These are phyloP conservation scores for Penicillium sclerotiorum DNA, from an alignment of 2,329 filamentous ascomycete species.

Conservation along the genomic window DNA sequence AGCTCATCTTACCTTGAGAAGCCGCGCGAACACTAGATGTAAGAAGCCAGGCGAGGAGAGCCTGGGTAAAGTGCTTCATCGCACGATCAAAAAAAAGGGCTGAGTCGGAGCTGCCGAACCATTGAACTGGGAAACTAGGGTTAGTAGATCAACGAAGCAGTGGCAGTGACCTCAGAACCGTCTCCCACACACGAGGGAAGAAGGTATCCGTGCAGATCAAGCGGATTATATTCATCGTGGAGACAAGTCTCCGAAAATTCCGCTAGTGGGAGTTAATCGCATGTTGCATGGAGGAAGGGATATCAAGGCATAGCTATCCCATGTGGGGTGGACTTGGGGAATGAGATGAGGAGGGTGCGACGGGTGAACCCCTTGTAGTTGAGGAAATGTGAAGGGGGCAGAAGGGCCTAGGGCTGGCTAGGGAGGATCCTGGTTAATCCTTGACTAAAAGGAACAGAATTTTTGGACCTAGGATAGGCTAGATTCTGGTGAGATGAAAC, in stretches of 20 bases:
- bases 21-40: constrained; percentile 23
- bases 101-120: constrained; percentile 4
- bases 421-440: too few species aligned
- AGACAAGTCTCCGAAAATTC: neutral
- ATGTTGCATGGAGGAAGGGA: constrained; percentile 17
- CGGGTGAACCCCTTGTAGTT: too few species aligned
- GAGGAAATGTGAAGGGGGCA: too few species aligned
- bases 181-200: constrained; percentile 4
- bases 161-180: constrained; percentile 11
- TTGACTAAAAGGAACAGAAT: too few species aligned
- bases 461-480: neutral
- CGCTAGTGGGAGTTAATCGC: neutral
- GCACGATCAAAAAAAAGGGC: neutral
- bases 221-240: constrained; percentile 20
- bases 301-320: constrained; percentile 17
- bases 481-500: constrained; percentile 1
- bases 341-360: constrained; percentile 15
- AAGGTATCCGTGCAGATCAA: constrained; percentile 21
- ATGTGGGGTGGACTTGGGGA: constrained; percentile 20
- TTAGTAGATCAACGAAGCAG: constrained; percentile 15
- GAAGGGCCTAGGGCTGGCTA: too few species aligned
- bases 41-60: constrained; percentile 15
- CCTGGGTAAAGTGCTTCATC: constrained; percentile 20
- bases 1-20: constrained; percentile 24
- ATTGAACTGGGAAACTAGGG: constrained; percentile 6